Percentiles rank a stretch among this genome's conserved stretches.
phyloP scores from a whole-genome alignment of 2,329 filamentous ascomycete species.

The Colletotrichum australisinense region DNA sequence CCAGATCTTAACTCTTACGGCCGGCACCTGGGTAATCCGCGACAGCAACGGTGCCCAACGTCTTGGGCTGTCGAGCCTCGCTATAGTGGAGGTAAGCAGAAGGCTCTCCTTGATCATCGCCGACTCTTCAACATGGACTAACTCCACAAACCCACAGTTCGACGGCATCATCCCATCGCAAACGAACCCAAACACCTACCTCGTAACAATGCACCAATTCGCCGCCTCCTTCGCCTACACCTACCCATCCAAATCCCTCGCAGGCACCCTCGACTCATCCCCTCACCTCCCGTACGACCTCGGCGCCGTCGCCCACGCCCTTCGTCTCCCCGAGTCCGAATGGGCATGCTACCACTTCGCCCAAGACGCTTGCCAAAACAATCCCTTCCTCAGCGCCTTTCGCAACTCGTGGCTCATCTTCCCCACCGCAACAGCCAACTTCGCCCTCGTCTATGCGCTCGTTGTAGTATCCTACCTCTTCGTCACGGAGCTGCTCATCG shows the following conservation, averaged over 20 bases:
- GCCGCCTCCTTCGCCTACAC: conserved; percentile 29
- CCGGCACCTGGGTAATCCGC: conserved; percentile 20
- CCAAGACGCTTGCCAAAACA: conserved; percentile 14
- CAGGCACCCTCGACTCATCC: conserved; percentile 3
- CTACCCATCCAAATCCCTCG: conserved; percentile 18
- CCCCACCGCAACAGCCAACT: not conserved
- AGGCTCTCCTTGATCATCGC: too few species aligned
- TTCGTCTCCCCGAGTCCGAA: conserved; percentile 11
- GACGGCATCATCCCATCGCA: conserved; percentile 26
- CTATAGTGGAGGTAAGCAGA: conserved; percentile 17
- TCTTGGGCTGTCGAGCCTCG: conserved; percentile 12
- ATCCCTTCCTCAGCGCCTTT: conserved; percentile 30
- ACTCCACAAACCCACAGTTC: conserved; percentile 8
- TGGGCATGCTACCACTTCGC: conserved; percentile 28
- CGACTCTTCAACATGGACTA: too few species aligned
- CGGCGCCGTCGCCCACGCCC: conserved; percentile 14
- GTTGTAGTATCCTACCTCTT: not conserved
- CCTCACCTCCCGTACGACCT: conserved; percentile 28
- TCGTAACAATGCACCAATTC: conserved; percentile 33
- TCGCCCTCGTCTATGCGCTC: conserved; percentile 2
- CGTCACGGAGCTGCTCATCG: conserved; percentile 6
- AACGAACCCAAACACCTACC: conserved; percentile 8
- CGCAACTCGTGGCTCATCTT: not conserved
- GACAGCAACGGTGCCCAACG: not conserved
- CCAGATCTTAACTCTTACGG: conserved; percentile 20